Conservation (phyloP, 1,284 basidiomycete species). For the Trametes sp. region DNA sequence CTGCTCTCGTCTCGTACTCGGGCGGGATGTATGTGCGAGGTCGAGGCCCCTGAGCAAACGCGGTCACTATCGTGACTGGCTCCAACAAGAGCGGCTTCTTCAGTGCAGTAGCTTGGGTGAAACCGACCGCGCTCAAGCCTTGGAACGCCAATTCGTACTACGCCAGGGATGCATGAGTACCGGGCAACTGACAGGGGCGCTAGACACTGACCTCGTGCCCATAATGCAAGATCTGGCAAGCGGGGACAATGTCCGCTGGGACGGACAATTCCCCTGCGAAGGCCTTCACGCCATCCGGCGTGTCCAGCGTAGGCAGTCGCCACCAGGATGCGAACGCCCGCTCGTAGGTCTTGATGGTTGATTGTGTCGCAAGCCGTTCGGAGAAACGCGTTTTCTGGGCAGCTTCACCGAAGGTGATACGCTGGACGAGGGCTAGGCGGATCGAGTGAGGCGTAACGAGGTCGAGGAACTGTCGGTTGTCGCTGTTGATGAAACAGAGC, state of each 20-base stretch:
- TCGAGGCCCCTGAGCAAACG: constrained; percentile 26
- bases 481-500: constrained; percentile 23
- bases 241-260: constrained; percentile 28
- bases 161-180: background rate
- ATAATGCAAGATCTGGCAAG: constrained; percentile 33
- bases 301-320: constrained; percentile 1
- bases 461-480: constrained; percentile 34
- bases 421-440: constrained; percentile 27
- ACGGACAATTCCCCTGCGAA: constrained; percentile 32
- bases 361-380: constrained; percentile 13
- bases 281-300: background rate
- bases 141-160: constrained; percentile 33
- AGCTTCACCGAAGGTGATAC: constrained; percentile 23
- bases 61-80: constrained; percentile 33
- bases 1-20: constrained; percentile 11
- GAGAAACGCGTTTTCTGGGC: constrained; percentile 22
- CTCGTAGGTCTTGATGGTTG: constrained; percentile 18
- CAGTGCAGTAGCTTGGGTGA: constrained; percentile 14
- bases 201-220: constrained; percentile 27
- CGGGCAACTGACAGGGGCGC: background rate
- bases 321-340: constrained; percentile 32
- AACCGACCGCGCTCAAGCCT: constrained; percentile 30
- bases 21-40: constrained; percentile 27
- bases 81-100: constrained; percentile 25
- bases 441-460: constrained; percentile 28